Conservation (phyloP, 2,329 filamentous ascomycete genomes). For the Dactylonectria macrodidyma region DNA sequence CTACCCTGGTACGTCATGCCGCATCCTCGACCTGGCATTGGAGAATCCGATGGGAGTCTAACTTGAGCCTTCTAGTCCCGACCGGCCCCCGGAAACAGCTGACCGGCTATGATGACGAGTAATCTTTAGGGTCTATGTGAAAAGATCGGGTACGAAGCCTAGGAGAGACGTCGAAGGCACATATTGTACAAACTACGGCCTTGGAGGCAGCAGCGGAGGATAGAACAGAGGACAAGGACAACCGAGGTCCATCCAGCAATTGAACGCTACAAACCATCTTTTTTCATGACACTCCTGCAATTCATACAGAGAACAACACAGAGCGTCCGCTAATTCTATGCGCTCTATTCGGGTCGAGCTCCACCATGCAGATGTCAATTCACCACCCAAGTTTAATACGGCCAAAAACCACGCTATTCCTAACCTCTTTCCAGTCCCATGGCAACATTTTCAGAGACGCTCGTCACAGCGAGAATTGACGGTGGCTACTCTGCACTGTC, state of each 20-base stretch:
- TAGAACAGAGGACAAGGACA: constrained; percentile 40
- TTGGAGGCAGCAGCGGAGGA: constrained; percentile 36
- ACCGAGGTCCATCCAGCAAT: constrained; percentile 42
- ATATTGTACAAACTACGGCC: constrained; percentile 49
- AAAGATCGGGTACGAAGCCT: constrained; percentile 29
- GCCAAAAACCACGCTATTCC: constrained; percentile 28
- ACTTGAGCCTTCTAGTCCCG: constrained; percentile 62
- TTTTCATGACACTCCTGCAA: constrained; percentile 36
- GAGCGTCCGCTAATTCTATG: constrained; percentile 32
- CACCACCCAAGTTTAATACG: constrained; percentile 35
- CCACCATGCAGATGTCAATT: constrained; percentile 31
- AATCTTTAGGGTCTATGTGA: constrained; percentile 35
- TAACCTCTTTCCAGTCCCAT: constrained; percentile 16
- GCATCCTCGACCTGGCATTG: background rate
- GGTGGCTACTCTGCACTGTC: constrained; percentile 36
- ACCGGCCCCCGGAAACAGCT: constrained; percentile 71
- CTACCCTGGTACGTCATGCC: constrained; percentile 84
- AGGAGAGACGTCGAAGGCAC: constrained; percentile 23
- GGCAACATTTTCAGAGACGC: background rate
- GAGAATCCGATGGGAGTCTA: constrained; percentile 12
- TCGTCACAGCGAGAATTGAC: constrained; percentile 34
- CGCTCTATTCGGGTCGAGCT: constrained; percentile 33
- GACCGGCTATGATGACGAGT: constrained; percentile 73
- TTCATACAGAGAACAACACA: constrained; percentile 30
- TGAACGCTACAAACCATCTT: constrained; percentile 46